Base-by-base conservation (phyloP, 352 stramenopile species). In the Globisporangium acanthophoron region DNA sequence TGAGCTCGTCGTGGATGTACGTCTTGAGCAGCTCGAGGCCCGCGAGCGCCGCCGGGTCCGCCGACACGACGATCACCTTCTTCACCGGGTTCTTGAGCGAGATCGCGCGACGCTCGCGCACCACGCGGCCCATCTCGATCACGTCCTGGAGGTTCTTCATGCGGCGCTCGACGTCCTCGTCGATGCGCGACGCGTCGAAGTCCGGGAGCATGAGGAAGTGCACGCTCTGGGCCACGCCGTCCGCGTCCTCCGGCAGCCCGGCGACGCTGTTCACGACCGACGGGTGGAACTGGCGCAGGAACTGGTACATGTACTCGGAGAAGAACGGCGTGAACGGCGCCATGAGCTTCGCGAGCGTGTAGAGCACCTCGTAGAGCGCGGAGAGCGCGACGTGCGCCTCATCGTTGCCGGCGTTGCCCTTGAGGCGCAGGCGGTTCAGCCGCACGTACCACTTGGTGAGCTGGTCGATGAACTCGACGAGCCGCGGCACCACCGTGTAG, bases 371-470 rank as follows among this genome's bases (percentile, higher is more conserved):
- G 75, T 99, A 99, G n/a, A 99, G 78, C 16, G 97, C 86, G 61
- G 96, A 97, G 29, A 97, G 76, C 21, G 88, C 87, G 5, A 93
- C 66, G 53, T 81, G 76, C 4, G 86, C 78, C 43, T 92, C 90
- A 7, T 90, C 90, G 45, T 96, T 93, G 35, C 88, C 92, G 20
- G 96, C 87, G 29, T 76, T 77, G 54, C 97, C 97, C 85, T 99
- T 99, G 48, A 99, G 87, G 16, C 97, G 91, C 57, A 94, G 87
- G 45, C 97, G 93, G 82, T 99, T 99, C 20, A 99, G 80, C 44
- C 97, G 94, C 41, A 99, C 96, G 76, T 99, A 99, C 96, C 96
- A 99, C 80, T 99, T 99, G 37, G 97, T 99, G 24, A 99, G 87
- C 71, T 99, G 88, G 29, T 97, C 93, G 49, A 99, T 98, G 69